phyloP scores from a whole-genome alignment of 2,329 filamentous ascomycete species.

The Atkinsonella texensis region DNA sequence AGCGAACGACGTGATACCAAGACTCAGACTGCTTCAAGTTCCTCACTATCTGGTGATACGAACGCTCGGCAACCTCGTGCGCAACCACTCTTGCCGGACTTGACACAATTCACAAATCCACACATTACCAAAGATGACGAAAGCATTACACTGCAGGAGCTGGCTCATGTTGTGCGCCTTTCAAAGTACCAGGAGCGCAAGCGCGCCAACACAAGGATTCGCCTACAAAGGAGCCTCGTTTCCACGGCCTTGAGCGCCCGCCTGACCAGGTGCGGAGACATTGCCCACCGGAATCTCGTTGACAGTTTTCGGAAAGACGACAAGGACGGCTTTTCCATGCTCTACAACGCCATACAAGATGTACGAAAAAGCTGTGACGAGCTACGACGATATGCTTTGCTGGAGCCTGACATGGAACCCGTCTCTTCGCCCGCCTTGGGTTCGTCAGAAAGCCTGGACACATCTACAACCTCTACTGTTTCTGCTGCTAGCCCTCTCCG shows the following conservation, averaged over 20 bases:
- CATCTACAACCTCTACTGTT: constrained; percentile 29
- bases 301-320: constrained; percentile 70
- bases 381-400: constrained; percentile 54
- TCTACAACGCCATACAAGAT: constrained; percentile 70
- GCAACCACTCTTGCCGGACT: constrained; percentile 49
- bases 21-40: constrained; percentile 17
- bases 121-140: constrained; percentile 48
- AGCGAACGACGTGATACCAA: constrained; percentile 17
- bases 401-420: constrained; percentile 61
- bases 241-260: constrained; percentile 65
- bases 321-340: constrained; percentile 60
- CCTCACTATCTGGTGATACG: constrained; percentile 27
- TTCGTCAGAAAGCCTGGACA: constrained; percentile 39
- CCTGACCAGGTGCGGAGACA: constrained; percentile 61
- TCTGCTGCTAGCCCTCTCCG: constrained; percentile 21
- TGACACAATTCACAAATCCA: constrained; percentile 53
- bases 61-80: constrained; percentile 29
- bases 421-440: constrained; percentile 27
- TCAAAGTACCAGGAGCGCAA: constrained; percentile 76
- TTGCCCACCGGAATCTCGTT: constrained; percentile 62
- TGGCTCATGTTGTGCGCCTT: constrained; percentile 65
- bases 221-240: constrained; percentile 62
- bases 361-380: constrained; percentile 67
- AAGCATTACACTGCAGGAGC: constrained; percentile 60
- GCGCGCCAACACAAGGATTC: constrained; percentile 58